Base-by-base conservation (phyloP, 768 basidiomycete species). In the Zangia roseola region DNA sequence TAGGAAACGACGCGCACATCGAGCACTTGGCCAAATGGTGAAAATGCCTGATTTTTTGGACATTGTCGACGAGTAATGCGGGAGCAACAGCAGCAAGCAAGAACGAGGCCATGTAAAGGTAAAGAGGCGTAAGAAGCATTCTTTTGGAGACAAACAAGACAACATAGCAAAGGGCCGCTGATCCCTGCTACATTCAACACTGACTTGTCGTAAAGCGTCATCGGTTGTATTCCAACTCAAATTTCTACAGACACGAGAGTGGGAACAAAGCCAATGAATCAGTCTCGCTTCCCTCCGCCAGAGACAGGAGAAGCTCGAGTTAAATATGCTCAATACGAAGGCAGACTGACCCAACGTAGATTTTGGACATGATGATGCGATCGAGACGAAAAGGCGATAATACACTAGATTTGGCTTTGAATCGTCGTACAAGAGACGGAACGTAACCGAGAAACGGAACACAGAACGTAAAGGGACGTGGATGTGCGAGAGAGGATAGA, bases 181-280 rank as follows among this genome's bases (percentile, higher is more conserved):
- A 53, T 56, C 63, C 62, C 49, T 40, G 64, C 61, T 57, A 70
- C 66, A 74, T 69, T 72, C 73, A 80, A 62, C 39, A 89, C 90
- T 85, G 80, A 94, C 92, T 75, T 83, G 72, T 72, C 86, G 86
- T 60, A 97, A 80, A 49, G 82, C 81, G 35, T 95, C 93, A 82
- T 95, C 93, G 70, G 83, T 94, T 71, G 94, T 95, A 78, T 87
- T 88, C 90, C 90, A 92, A 81, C 88, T 91, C 80, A 91, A 79
- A 83, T 91, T 91, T 78, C 90, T 91, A 84, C 74, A 75, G 67
- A 71, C 70, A 59, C 67, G 71, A 41, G 57, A 71, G 65, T 72
- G 74, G 28, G 40, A 46, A 56, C 52, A 67, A 72, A 75, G 70
- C 66, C 60, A 67, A 53, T 47, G 66, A 71, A 82, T 86, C 74